These are phyloP conservation scores for Flaveria floridana DNA, from an alignment of 140 eudicot species.

Conservation along the genomic window DNA sequence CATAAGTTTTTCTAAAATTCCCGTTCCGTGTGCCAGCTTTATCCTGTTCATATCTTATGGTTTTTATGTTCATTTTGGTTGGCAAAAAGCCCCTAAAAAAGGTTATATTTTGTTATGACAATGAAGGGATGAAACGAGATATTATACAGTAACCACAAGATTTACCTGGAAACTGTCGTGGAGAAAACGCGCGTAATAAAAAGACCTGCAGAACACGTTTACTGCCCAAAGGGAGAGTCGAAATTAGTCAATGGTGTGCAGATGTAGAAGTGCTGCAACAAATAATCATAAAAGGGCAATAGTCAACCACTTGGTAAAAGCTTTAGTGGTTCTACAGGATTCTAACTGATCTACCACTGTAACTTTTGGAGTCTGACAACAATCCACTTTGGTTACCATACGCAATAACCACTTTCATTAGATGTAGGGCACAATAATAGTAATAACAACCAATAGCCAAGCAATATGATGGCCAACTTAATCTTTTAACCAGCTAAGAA, in stretches of 20 bases:
- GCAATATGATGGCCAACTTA: conserved; percentile 20
- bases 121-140: not conserved
- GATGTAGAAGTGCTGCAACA: conserved; percentile 25
- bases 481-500: conserved; percentile 30
- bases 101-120: not conserved
- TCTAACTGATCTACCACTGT: conserved; percentile 41
- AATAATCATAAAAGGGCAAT: conserved; percentile 18
- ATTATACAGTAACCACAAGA: not conserved
- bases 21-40: conserved; percentile 30
- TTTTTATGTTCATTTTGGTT: conserved; percentile 20
- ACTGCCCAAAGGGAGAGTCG: conserved; percentile 13
- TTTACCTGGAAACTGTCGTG: not conserved
- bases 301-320: conserved; percentile 43
- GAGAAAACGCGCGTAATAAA: not conserved
- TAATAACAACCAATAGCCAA: conserved; percentile 13
- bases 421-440: conserved; percentile 15
- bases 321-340: conserved; percentile 37
- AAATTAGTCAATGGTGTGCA: conserved; percentile 30
- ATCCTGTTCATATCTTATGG: conserved; percentile 27
- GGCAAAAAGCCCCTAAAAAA: not conserved
- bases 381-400: conserved; percentile 35
- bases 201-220: conserved; percentile 22
- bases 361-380: conserved; percentile 38
- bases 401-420: conserved; percentile 33
- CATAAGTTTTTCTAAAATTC: conserved; percentile 20